Base-by-base conservation (phyloP, 192 early-diverging fungal species). In the Podila epigama region DNA sequence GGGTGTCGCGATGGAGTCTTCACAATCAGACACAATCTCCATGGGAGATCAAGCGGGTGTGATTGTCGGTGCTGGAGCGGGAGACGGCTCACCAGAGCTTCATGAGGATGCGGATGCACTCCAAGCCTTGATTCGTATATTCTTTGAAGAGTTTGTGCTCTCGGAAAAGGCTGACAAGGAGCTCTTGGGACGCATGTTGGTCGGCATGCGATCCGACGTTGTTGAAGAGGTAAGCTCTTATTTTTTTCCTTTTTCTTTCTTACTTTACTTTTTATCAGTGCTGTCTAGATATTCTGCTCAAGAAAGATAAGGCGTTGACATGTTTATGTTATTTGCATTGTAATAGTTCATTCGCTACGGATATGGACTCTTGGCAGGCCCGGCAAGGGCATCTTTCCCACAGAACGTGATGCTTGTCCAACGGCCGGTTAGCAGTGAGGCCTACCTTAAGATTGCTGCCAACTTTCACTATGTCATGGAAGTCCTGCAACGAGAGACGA, bases 391-490 rank as follows among this genome's bases (percentile, higher is more conserved):
- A n/a, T 3, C 7, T 7, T 77, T 77, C 35, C 73, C 73, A 11
- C 48, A 68, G 20, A 77, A 77, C n/a, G 66, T 68, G 5, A 77
- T 77, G 73, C 62, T 77, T 54, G 55, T 63, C 9, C 73, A 77
- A 29, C 60, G 66, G 31, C 54, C 60, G 1, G 60, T 77, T 10
- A 58, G 56, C 36, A 77, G 73, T 8, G 44, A 52, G 15, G 55
- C 35, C 35, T 77, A 77, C 16, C 35, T 63, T n/a, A 62, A 55
- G 60, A 68, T 77, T n/a, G 73, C 62, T 29, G 40, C 66, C 28
- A 77, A 77, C 32, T 77, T 77, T 31, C 73, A 77, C 18, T 75
- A 84, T 55, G 70, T 86, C 20, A 84, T 84, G 69, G 82, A 86
- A 34, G 63, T 81, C 28, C 59, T 86, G 32, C 41, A n/a, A 59